Conservation (phyloP, 1,139 yeast species). For the Wickerhamomyces sp. region DNA sequence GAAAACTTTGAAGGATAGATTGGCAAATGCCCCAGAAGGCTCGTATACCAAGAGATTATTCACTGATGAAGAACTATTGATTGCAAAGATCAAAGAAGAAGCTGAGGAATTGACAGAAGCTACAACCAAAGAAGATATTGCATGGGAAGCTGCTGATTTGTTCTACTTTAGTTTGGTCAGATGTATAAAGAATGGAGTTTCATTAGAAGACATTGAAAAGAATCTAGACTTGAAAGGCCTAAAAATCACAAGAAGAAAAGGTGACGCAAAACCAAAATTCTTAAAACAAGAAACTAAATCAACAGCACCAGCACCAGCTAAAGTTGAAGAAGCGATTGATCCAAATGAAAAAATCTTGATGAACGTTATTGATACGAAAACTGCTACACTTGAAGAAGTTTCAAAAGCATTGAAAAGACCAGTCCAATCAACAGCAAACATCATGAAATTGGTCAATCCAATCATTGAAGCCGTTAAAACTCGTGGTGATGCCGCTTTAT, state of each 20-base stretch:
- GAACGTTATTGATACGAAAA: conserved; percentile 52
- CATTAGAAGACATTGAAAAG: conserved; percentile 73
- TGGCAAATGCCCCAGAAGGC: conserved; percentile 72
- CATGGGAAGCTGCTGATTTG: conserved; percentile 98
- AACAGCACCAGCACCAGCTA: conserved; percentile 18
- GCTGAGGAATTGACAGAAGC: conserved; percentile 96
- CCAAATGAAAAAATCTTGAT: conserved; percentile 46
- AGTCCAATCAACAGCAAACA: conserved; percentile 83
- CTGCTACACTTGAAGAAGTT: conserved; percentile 40
- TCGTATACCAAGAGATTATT: conserved; percentile 90
- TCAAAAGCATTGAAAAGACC: conserved; percentile 74
- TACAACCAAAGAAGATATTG: conserved; percentile 57
- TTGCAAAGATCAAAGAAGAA: conserved; percentile 91
- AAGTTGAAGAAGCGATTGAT: conserved; percentile 18
- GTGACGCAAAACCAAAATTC: conserved; percentile 89
- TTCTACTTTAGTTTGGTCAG: conserved; percentile 87
- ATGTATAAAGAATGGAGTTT: conserved; percentile 77
- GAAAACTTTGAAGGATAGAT: conserved; percentile 50
- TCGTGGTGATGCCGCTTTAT: conserved; percentile 79
- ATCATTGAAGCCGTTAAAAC: conserved; percentile 72
- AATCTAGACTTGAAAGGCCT: conserved; percentile 79
- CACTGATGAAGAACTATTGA: conserved; percentile 64
- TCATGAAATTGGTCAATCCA: conserved; percentile 88
- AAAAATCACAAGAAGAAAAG: conserved; percentile 89
- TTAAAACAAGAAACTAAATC: conserved; percentile 30